Conservation (phyloP, 202 grass and related monocot genomes). For the Carex sylvatica region DNA sequence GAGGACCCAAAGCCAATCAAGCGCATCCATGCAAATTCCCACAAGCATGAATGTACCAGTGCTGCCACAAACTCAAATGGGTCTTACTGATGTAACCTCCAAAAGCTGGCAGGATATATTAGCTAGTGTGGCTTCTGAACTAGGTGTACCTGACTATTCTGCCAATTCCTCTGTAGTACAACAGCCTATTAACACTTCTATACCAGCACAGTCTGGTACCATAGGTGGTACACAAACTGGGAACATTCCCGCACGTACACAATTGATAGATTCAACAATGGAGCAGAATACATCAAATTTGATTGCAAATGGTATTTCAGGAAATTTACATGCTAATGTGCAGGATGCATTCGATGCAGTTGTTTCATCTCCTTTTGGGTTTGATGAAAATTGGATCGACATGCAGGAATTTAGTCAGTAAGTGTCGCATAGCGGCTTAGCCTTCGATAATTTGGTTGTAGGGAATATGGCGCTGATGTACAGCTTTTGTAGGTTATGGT, state of each 20-base stretch:
- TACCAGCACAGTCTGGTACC: background rate
- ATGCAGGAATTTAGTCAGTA: slow-evolving; percentile 11
- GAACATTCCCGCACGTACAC: background rate
- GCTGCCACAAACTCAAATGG: background rate
- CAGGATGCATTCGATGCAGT: background rate
- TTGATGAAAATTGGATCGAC: background rate
- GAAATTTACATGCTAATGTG: background rate
- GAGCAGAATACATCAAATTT: background rate
- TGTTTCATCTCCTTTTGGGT: slow-evolving; percentile 6
- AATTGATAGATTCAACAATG: background rate
- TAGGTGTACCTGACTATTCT: slow-evolving; percentile 42
- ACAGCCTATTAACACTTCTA: slow-evolving; percentile 21
- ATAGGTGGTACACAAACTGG: background rate
- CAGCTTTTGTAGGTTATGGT: slow-evolving; percentile 13
- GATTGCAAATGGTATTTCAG: background rate
- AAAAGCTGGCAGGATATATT: slow-evolving; percentile 91
- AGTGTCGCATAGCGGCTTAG: background rate
- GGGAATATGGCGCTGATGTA: background rate
- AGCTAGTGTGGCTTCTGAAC: slow-evolving; percentile 59
- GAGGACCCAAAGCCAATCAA: slow-evolving; percentile 40
- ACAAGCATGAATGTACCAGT: slow-evolving; percentile 22
- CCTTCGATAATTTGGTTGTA: background rate
- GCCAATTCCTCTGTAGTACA: slow-evolving; percentile 5
- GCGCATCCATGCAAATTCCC: slow-evolving; percentile 16
- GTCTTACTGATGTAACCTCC: slow-evolving; percentile 40